A percentile compares a stretch with the other conserved stretches of the same genome.
Evolutionary conservation across 2,329 filamentous ascomycete genomes (phyloP).

Genomic region (Epichloe festucae): DNA sequence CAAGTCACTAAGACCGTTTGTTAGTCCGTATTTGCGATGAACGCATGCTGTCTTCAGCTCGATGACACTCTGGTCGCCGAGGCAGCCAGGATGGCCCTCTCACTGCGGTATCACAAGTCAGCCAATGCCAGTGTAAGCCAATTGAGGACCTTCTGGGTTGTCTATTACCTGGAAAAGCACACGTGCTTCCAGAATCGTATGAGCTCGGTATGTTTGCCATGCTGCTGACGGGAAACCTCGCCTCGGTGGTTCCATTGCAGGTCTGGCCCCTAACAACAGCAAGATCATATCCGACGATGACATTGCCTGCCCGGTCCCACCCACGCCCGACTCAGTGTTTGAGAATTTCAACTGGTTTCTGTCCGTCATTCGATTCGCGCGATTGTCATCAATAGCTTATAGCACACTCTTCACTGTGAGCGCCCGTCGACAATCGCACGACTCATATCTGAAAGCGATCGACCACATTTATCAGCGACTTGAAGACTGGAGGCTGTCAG

Average conservation of each 20-base stretch:
- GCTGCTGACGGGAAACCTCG: background rate
- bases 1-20: background rate
- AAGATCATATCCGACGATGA: slow-evolving; percentile 24
- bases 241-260: background rate
- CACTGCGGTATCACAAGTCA: slow-evolving; percentile 17
- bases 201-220: slow-evolving; percentile 17
- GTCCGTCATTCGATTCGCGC: slow-evolving; percentile 15
- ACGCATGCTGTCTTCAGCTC: slow-evolving; percentile 20
- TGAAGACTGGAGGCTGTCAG: slow-evolving; percentile 18
- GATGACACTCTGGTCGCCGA: slow-evolving; percentile 19
- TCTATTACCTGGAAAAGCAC: slow-evolving; percentile 26
- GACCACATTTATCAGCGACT: slow-evolving; percentile 13
- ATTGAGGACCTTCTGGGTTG: slow-evolving; percentile 24
- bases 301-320: slow-evolving; percentile 22
- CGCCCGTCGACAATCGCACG: slow-evolving; percentile 13
- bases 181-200: slow-evolving; percentile 17
- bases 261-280: background rate
- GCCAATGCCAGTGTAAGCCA: slow-evolving; percentile 7
- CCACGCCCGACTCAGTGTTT: slow-evolving; percentile 18
- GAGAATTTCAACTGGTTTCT: slow-evolving; percentile 23
- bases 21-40: slow-evolving; percentile 24
- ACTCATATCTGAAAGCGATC: slow-evolving; percentile 9
- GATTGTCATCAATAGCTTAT: slow-evolving; percentile 21
- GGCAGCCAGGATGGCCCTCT: slow-evolving; percentile 21
- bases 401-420: slow-evolving; percentile 22